Percentiles rank a stretch among this genome's conserved stretches.
Conservation (phyloP, 371 early-diverging fungal genomes). For the Rhizomucor miehei region DNA sequence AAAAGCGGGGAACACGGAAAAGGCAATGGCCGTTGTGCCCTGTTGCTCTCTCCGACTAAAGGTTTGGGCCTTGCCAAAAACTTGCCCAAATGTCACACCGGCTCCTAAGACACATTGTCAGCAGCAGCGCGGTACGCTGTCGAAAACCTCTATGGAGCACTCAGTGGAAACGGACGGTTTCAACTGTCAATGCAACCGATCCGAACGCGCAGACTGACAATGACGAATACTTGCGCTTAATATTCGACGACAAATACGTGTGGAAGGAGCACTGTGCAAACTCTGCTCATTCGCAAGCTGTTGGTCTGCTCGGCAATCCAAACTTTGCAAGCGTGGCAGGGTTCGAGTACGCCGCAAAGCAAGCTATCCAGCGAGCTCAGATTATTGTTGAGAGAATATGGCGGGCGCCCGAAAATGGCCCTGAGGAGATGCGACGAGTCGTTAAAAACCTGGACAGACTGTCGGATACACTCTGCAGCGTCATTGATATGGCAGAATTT, state of each 20-base stretch:
- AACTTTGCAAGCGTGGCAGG: slow-evolving; percentile 32
- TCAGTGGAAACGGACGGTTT: not conserved
- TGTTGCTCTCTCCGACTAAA: no score
- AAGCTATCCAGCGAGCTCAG: slow-evolving; percentile 50
- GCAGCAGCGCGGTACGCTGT: no score
- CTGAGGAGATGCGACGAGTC: slow-evolving; percentile 63
- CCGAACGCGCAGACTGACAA: not conserved
- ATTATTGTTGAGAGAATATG: slow-evolving; percentile 59
- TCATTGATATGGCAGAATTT: slow-evolving; percentile 92
- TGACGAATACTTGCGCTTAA: slow-evolving; percentile 29
- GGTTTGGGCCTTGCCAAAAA: no score
- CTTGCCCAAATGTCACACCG: no score
- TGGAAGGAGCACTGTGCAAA: slow-evolving; percentile 20
- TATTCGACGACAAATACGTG: slow-evolving; percentile 36
- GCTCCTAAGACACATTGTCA: no score
- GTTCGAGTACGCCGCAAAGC: slow-evolving; percentile 37
- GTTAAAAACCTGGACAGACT: slow-evolving; percentile 85
- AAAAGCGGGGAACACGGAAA: no score
- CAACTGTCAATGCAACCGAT: slow-evolving; percentile 2
- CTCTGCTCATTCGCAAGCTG: not conserved
- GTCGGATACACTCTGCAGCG: slow-evolving; percentile 87
- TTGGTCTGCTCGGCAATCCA: slow-evolving; percentile 38
- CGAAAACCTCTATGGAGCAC: not conserved
- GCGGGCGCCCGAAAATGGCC: slow-evolving; percentile 52
- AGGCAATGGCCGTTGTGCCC: no score